Base-by-base conservation (phyloP, 192 early-diverging fungal genomes). In the Coemansia sp. region DNA sequence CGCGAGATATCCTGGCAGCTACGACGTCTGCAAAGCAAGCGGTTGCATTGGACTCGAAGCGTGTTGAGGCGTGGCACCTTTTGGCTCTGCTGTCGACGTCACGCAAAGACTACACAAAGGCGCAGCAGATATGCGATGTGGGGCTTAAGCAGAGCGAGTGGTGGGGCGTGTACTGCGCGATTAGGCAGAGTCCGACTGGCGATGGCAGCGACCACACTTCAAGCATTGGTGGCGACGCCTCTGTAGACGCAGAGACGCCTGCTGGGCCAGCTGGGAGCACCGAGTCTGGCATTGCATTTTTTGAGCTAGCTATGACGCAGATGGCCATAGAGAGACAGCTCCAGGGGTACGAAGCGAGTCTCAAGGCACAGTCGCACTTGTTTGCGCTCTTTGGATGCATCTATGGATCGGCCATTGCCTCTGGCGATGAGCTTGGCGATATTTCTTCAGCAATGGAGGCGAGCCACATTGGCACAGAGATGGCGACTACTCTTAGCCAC, bases 11-110 rank as follows among this genome's bases (percentile, higher is more conserved):
- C 23, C 33, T 73, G 6, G 77, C 83, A 34, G 90, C 91, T 5
- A 84, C 86, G 9, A 46, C 59, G 14, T 61, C 80, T 13, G 76
- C 86, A 3, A 87, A 83, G 59, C 78, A 85, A 35, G 86, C 86
- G 4, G 61, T 90, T 21, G 69, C 65, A 31, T 59, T 88, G 39
- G 79, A 88, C 28, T 58, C 85, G 0, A 63, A 67, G 7, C 83
- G 90, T 42, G 76, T 90, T 35, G 84, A 87, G 33, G 88, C 90
- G 9, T 93, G 90, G 90, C 88, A 93, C 63, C 72, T 93, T n/a
- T 61, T 93, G 28, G 88, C 75, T 6, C 77, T 91, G 56, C 69
- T 89, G 13, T 76, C 86, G 2, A 89, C 91, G 14, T 85, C 88
- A 14, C 85, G 87, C 66, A 87, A 89, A 42, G 88, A 93, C 63